Base-by-base conservation (phyloP, 2,329 filamentous ascomycete genomes). In the Colletotrichum tamarilloi region DNA sequence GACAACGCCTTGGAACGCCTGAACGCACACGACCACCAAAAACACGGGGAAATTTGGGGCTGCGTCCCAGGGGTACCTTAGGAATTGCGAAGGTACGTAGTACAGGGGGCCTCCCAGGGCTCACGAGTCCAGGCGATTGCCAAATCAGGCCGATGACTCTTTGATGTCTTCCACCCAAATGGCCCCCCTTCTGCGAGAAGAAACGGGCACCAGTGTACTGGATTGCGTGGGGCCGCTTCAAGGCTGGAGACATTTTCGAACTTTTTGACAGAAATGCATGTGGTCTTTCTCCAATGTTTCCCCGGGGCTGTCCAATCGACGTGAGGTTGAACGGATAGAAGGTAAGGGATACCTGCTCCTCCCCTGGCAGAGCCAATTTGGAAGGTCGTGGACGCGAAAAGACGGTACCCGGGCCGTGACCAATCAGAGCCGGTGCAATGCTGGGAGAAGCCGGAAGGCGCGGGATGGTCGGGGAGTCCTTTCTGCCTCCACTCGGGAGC, bases 111-210 rank as follows among this genome's bases (percentile, higher is more conserved):
- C 66, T 69, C 66, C 66, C 66, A 62, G 46, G 26, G 46, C 53
- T 32, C 22, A 24, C 12, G 28, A 30, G 28, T 30, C 56, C 46
- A 66, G 60, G 30, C 49, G 22, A 49, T 32, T 58, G 46, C 71
- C 67, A 73, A 71, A 57, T 64, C 56, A 53, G 60, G 67, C n/a
- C 42, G 71, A 73, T 73, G 71, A 73, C 71, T 73, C 71, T 24
- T 59, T 22, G 59, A 69, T 67, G 66, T 24, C 57, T 72, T 8
- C 38, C 38, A 11, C 30, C 24, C 19, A 67, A 67, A 26, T 52
- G 26, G 24, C 30, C 52, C 66, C 67, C 56, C 12, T 26, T 32
- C 42, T 59, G 72, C 72, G 72, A 74, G 72, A 73, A 74, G 62
- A 74, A 74, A 72, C 62, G 68, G 72, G 72, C 72, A 67, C 72